Evolutionary conservation across 768 basidiomycete species (phyloP), one percentile per base, ranked within the genome.

Genomic region (Mycena galopus): DNA sequence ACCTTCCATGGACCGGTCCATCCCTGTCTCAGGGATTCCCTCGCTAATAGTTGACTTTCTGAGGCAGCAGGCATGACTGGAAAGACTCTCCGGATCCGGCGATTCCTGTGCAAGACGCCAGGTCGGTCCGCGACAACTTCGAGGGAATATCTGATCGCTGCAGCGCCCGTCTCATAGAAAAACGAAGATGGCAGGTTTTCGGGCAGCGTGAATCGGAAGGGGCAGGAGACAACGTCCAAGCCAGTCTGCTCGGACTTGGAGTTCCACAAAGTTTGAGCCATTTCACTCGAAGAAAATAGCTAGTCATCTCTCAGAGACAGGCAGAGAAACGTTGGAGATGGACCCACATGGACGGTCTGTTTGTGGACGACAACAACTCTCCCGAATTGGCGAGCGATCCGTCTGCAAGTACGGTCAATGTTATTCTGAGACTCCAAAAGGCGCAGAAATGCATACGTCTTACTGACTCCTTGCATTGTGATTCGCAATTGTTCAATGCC

Each of bases 121-220:
- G 69, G 19, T 7, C 69, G 27, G 2, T 71, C 63, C n/a, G 57
- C 63, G 1, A 66, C 42, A 27, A 56, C 65, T 56, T 71, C 70
- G n/a, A 71, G 57, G 11, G 64, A 65, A 47, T 71, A 71, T n/a
- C 27, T 14, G 23, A 71, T 21, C 10, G 19, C 39, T 53, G 59
- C 30, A 14, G 37, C 62, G 9, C 5, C 16, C 4, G 30, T 47
- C 16, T 21, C 29, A 30, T 37, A 61, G 12, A 44, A 35, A 29
- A 71, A 71, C 2, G 70, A 66, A 0, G 70, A 65, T n/a, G 57
- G 70, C 0, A 66, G 42, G 56, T 60, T 29, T 2, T 44, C 50
- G 9, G 70, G 70, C 0, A 71, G 58, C 50, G 37, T 51, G 50
- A 66, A 71, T 42, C 35, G 64, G 19, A 71, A 71, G 33, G 70